These are phyloP conservation scores for Nigrograna mackinnonii DNA, from an alignment of 2,329 filamentous ascomycete genomes.

Conservation along the genomic window DNA sequence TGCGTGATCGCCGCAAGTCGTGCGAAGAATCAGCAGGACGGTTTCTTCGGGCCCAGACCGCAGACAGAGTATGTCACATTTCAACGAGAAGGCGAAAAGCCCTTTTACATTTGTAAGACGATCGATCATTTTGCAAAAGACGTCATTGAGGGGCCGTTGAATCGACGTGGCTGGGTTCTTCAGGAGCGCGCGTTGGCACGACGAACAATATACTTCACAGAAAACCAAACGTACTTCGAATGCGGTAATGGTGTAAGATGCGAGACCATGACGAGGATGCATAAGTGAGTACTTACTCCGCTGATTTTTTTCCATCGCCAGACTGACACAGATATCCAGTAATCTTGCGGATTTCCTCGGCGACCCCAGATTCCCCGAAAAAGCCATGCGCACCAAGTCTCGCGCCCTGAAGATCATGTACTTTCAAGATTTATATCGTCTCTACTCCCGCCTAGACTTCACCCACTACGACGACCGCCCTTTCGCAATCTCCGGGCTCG, in stretches of 20 bases:
- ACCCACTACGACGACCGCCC: conserved; percentile 5
- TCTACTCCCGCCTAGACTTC: conserved; percentile 6
- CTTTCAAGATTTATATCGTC: conserved; percentile 6
- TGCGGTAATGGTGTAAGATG: conserved; percentile 17
- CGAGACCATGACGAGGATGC: conserved; percentile 11
- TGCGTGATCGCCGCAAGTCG: conserved; percentile 10
- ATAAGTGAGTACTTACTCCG: conserved; percentile 6
- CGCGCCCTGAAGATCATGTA: conserved; percentile 4
- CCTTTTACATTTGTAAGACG: conserved; percentile 9
- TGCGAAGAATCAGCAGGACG: conserved; percentile 4
- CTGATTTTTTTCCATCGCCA: background rate
- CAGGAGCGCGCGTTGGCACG: conserved; percentile 24
- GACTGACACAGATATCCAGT: conserved; percentile 2
- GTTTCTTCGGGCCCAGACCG: conserved; percentile 8
- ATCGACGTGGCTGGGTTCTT: conserved; percentile 22
- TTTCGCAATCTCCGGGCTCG: conserved; percentile 7
- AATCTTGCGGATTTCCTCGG: conserved; percentile 5
- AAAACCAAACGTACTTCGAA: conserved; percentile 25
- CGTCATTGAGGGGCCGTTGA: conserved; percentile 14
- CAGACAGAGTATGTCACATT: conserved; percentile 1
- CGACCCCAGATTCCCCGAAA: conserved; percentile 10
- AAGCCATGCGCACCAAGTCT: background rate
- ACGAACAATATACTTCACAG: conserved; percentile 22
- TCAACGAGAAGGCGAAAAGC: background rate
- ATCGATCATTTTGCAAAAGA: conserved; percentile 21